These are phyloP conservation scores for Amanita polypyramis DNA, from an alignment of 768 basidiomycete genomes.

Conservation along the genomic window DNA sequence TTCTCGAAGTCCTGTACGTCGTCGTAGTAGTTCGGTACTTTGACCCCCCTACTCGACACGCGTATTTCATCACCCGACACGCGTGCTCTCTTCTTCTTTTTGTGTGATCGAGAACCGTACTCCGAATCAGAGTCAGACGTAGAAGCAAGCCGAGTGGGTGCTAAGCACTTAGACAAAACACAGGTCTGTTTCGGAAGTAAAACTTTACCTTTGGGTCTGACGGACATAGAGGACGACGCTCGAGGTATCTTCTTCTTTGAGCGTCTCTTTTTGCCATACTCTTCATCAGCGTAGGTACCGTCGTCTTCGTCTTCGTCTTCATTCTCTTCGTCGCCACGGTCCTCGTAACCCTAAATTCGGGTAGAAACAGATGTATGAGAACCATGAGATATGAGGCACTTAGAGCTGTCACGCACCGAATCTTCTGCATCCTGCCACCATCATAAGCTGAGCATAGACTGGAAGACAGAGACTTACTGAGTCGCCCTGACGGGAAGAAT, in stretches of 20 bases:
- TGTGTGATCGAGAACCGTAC: conserved; percentile 70
- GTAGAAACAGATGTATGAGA: conserved; percentile 13
- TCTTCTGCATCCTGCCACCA: conserved; percentile 38
- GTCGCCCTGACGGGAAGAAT: conserved; percentile 19
- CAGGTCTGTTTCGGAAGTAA: conserved; percentile 8
- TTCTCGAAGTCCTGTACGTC: conserved; percentile 74
- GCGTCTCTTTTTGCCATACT: conserved; percentile 61
- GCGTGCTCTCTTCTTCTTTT: conserved; percentile 70
- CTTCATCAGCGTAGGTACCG: conserved; percentile 70
- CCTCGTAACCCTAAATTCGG: conserved; percentile 33
- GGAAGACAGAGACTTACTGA: conserved; percentile 26
- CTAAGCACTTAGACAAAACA: conserved; percentile 18
- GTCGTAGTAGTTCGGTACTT: conserved; percentile 78
- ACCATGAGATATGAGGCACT: conserved; percentile 6
- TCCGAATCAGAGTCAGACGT: conserved; percentile 80
- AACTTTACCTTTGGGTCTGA: conserved; percentile 50
- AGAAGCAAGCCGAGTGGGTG: conserved; percentile 40
- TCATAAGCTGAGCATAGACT: conserved; percentile 7
- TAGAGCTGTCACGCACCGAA: conserved; percentile 36
- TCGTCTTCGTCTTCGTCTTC: conserved; percentile 60
- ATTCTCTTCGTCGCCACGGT: conserved; percentile 50
- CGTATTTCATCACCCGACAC: conserved; percentile 62
- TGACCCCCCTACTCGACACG: conserved; percentile 64
- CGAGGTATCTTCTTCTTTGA: conserved; percentile 59
- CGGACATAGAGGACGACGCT: conserved; percentile 28